Evolutionary conservation across 805 yeast genomes (phyloP), one percentile per base, ranked within the genome.

Genomic region (Candida ascalaphidarum): DNA sequence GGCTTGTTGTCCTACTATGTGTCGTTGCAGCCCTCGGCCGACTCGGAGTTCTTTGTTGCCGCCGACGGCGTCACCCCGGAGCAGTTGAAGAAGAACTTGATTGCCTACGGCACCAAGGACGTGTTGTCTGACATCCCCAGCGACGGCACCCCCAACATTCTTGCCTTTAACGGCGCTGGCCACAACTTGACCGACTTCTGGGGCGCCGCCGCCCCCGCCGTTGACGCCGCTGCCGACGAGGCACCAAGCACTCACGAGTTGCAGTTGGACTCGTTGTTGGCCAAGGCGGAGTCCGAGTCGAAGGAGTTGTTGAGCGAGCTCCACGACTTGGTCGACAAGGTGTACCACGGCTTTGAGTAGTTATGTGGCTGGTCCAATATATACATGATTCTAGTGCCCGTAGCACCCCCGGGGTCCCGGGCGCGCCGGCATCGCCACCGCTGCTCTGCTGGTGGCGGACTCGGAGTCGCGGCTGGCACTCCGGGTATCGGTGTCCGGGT

Each of bases 1-100:
- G 98, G 98, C 44, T 68, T 89, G 54, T 74, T 86, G 48, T 73
- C 95, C 7, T 89, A 89, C 69, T 89, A 74, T 62, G 65, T 88
- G 52, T 80, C 95, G 5, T 71, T 86, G 56, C 84, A 81, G 61
- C 94, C 95, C 41, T 80, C 71, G 25, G 54, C 75, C 10, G 73
- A 67, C 27, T 77, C 86, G 28, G 74, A 73, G 50, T 81, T 70
- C 50, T 66, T 71, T 39, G 56, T 62, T 32, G 66, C 77, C 14
- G 70, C 69, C 26, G 48, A 64, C 22, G 58, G 64, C 23, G 63
- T 81, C 28, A 68, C 88, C 10, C 84, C 94, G 34, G 71, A 67
- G 22, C 84, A 78, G 56, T 63, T 82, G 58, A 82, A 82, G 71
- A 75, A 77, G 64, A 80, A 78, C 50, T 59, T 82, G 50, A 68